Evolutionary conservation across 345 rosid species (phyloP).

Genomic region (Raphanus raphanistrum): DNA sequence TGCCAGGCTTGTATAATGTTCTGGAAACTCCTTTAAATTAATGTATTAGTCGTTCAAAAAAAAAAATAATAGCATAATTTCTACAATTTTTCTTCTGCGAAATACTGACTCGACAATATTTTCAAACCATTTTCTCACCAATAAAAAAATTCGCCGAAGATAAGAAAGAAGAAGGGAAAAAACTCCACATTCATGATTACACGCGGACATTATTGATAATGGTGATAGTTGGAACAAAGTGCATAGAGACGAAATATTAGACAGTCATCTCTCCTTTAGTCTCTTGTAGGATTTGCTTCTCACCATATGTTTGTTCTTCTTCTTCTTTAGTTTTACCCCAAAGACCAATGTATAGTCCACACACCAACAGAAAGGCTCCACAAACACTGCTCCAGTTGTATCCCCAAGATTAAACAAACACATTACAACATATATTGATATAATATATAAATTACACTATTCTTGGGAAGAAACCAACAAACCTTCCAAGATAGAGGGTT

Average conservation of each 20-base stretch:
- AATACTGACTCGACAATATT: too few species aligned
- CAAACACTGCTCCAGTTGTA: constrained; percentile 51
- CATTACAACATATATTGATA: background rate
- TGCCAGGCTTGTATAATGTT: too few species aligned
- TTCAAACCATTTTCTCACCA: background rate
- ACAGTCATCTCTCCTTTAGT: constrained; percentile 38
- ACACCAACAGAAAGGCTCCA: constrained; percentile 71
- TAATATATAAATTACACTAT: background rate
- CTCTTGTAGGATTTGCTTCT: constrained; percentile 34
- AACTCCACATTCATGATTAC: constrained; percentile 13
- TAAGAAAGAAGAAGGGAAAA: background rate
- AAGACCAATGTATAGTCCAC: constrained; percentile 70
- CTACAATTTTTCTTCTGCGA: too few species aligned
- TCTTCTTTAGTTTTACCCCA: constrained; percentile 85
- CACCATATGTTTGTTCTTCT: constrained; percentile 8
- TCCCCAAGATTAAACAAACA: background rate
- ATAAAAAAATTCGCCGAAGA: background rate
- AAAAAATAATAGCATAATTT: too few species aligned
- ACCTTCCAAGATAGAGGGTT: constrained; percentile 74
- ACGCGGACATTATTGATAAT: constrained; percentile 2
- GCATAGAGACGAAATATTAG: constrained; percentile 33
- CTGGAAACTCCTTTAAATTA: too few species aligned
- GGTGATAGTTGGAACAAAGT: background rate
- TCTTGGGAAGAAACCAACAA: background rate
- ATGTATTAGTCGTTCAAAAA: too few species aligned